Evolutionary conservation across 177 flowering plant species (phyloP), one percentile per base, ranked within the genome.

Genomic region (Telopea speciosissima): DNA sequence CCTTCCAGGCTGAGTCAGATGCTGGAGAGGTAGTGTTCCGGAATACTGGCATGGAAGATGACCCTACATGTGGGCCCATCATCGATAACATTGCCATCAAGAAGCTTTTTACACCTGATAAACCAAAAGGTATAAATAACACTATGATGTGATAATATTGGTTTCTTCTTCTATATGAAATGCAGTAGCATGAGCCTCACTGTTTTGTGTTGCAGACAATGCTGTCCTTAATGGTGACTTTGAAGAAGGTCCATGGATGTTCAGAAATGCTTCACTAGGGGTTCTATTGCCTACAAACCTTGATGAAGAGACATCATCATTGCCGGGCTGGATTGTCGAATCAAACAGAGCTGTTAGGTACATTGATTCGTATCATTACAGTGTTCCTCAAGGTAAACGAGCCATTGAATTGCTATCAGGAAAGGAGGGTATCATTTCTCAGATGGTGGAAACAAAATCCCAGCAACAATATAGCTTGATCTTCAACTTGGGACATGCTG

Each of bases 201-300:
- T n/a, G n/a, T n/a, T n/a, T 0, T 59, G 25, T 69, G 65, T 7
- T 66, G 68, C 88, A 92, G 99, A 83, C 60, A 91, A 95, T 75
- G 91, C 86, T 40, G 96, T 90, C 23, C 49, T 90, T n/a, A 95
- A 93, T 73, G 97, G 96, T 0, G 97, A 90, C 62, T 85, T 91
- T 22, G 99, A 95, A 72, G 96, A 89, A 84, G 99, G 99, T n/a
- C 97, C 99, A 24, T 95, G 91, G 92, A 80, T 95, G 88, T 93
- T 85, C 79, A 73, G 76, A 56, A 95, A 95, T 79, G 82, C 76
- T 19, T 87, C 99, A 0, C 77, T 90, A 3, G 99, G 99, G 1
- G 97, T 95, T 8, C 76, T 95, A 68, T 94, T 92, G 45, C 97
- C 99, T 10, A 95, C 96, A 60, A 93, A 95, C 83, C 88, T 95